Conservation (phyloP, 73 alveolate species). For the Durusdinium trenchii region DNA sequence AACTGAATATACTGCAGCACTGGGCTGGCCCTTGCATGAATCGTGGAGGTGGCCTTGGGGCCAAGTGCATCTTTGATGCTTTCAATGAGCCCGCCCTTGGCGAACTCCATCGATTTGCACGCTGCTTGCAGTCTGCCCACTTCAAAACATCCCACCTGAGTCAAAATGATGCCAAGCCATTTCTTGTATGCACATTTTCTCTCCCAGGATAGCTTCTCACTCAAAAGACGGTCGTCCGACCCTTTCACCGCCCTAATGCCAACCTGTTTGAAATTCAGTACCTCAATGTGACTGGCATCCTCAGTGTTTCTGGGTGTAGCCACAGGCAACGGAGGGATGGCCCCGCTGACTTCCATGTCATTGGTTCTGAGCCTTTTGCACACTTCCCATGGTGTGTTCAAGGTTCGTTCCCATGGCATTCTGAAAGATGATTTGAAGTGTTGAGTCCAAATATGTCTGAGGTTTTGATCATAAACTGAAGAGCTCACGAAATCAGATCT, state of each 20-base stretch:
- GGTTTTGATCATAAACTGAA: neutral
- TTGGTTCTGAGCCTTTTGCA: neutral
- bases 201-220: neutral
- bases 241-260: neutral
- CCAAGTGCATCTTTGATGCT: neutral
- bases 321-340: neutral
- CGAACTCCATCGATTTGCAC: neutral
- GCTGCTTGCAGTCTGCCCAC: neutral
- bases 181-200: slow-evolving; percentile 13
- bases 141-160: neutral
- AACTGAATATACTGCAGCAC: neutral
- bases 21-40: neutral
- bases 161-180: neutral
- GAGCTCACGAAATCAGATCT: too few species aligned
- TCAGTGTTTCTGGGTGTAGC: neutral
- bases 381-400: neutral
- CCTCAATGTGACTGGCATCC: neutral
- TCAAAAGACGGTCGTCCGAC: neutral
- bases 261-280: neutral
- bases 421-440: neutral
- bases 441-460: neutral
- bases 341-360: neutral
- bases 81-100: neutral
- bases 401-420: too few species aligned
- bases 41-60: neutral